Evolutionary conservation across 306 rosid species (phyloP).

Genomic region (Biancaea sappan): DNA sequence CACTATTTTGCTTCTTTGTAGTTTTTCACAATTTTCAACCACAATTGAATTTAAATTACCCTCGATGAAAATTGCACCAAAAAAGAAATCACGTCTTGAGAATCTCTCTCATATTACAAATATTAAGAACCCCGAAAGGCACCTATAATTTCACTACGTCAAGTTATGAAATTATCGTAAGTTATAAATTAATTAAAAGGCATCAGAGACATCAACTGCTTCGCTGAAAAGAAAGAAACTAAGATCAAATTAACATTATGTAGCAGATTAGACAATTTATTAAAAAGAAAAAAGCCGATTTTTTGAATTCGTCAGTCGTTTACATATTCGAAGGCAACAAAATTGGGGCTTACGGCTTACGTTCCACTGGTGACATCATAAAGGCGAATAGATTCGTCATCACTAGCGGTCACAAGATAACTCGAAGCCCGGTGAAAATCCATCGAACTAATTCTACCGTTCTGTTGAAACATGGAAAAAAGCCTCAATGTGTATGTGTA

Average conservation of each 20-base stretch:
- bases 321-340: conserved; percentile 8
- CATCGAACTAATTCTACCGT: conserved; percentile 83
- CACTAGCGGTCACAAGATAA: conserved; percentile 95
- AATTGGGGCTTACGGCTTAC: conserved; percentile 62
- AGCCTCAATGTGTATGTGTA: background rate
- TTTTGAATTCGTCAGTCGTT: background rate
- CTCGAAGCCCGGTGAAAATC: conserved; percentile 86
- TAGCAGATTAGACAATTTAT: background rate
- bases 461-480: conserved; percentile 49
- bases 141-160: background rate
- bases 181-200: conserved; percentile 1
- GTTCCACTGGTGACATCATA: conserved; percentile 83
- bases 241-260: background rate
- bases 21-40: background rate
- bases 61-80: background rate
- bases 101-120: conserved; percentile 9
- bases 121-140: conserved; percentile 15
- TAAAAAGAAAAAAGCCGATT: background rate
- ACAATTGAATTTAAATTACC: background rate
- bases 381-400: conserved; percentile 89
- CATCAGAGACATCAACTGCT: conserved; percentile 20
- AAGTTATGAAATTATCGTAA: background rate
- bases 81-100: background rate
- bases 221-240: background rate
- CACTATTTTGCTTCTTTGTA: background rate